phyloP scores from a whole-genome alignment of 176 grass and related monocot genomes.

The Dactylis glomerata region DNA sequence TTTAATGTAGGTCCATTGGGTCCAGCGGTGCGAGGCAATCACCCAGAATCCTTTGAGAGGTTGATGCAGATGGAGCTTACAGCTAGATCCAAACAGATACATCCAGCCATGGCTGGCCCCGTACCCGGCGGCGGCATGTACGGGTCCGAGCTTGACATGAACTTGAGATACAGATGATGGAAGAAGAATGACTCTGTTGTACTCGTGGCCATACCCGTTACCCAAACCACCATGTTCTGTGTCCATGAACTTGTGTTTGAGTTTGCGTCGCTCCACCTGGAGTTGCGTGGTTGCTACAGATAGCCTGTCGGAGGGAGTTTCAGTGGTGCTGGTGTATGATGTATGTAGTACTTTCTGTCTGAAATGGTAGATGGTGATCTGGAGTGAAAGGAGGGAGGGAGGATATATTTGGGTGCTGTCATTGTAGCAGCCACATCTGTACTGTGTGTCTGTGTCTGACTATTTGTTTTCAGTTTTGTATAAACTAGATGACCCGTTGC shows the following conservation, averaged over 20 bases:
- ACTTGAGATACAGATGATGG: slow-evolving; percentile 66
- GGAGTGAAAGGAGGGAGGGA: neutral
- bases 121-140: slow-evolving; percentile 53
- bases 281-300: slow-evolving; percentile 8
- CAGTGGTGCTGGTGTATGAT: neutral
- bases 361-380: slow-evolving; percentile 13
- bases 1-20: slow-evolving; percentile 39
- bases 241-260: slow-evolving; percentile 26
- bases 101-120: slow-evolving; percentile 47
- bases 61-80: slow-evolving; percentile 79
- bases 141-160: slow-evolving; percentile 59
- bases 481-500: too few relatives aligned
- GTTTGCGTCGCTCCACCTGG: neutral
- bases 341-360: slow-evolving; percentile 17
- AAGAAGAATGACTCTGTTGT: slow-evolving; percentile 25
- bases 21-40: slow-evolving; percentile 43
- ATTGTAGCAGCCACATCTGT: slow-evolving; percentile 26
- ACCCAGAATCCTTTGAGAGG: slow-evolving; percentile 66
- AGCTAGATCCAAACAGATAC: slow-evolving; percentile 71
- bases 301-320: neutral
- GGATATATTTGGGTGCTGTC: neutral
- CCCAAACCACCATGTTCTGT: slow-evolving; percentile 22
- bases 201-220: neutral
- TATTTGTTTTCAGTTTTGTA: slow-evolving; percentile 39
- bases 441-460: slow-evolving; percentile 9